phyloP scores from a whole-genome alignment of 2,329 filamentous ascomycete genomes.

The Sporothrix variecibatus region DNA sequence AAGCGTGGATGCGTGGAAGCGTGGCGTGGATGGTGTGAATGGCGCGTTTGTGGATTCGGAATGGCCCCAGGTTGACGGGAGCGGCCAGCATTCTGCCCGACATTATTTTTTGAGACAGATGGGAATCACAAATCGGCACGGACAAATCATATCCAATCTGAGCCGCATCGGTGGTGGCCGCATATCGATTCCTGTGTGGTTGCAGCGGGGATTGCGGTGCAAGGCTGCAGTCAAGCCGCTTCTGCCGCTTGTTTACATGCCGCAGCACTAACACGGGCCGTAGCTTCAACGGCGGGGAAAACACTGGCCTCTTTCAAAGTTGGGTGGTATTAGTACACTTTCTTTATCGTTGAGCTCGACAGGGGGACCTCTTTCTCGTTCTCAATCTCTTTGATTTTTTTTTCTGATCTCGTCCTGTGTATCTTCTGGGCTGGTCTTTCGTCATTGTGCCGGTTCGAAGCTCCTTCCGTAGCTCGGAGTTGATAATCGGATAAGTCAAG shows the following conservation, averaged over 20 bases:
- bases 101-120: background rate
- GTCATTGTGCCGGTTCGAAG: background rate
- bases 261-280: constrained; percentile 7
- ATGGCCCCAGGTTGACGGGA: background rate
- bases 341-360: background rate
- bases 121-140: background rate
- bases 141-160: background rate
- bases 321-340: background rate
- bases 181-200: background rate
- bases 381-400: background rate
- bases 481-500: background rate
- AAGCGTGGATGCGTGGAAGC: constrained; percentile 10
- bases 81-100: background rate
- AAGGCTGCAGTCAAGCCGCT: constrained; percentile 15
- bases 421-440: background rate
- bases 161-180: background rate
- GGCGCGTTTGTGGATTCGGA: constrained; percentile 15
- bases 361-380: background rate
- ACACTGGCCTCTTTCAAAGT: background rate
- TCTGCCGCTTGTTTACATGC: constrained; percentile 6
- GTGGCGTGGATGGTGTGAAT: background rate
- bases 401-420: background rate
- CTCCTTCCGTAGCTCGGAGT: background rate
- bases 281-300: background rate
- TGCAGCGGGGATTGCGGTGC: background rate